A percentile compares a stretch with the other conserved stretches of the same genome.
Evolutionary conservation across 345 rosid species (phyloP).

Genomic region (Salix exigua): DNA sequence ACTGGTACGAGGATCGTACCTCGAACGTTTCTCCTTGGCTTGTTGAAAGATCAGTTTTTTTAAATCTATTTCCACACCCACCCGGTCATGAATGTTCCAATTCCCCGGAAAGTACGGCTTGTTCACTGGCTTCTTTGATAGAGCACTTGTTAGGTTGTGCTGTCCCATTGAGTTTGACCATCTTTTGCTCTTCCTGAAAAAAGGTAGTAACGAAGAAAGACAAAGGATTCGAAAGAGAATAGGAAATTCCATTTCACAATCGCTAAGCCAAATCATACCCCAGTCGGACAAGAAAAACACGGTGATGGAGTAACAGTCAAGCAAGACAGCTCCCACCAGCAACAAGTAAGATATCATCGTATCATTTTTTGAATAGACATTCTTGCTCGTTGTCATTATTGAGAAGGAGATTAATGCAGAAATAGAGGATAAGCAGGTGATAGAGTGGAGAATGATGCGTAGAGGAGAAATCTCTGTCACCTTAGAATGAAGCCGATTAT

Average conservation of each 20-base stretch:
- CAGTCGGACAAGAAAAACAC: constrained; percentile 17
- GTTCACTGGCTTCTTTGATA: background rate
- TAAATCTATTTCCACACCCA: background rate
- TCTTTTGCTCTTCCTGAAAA: background rate
- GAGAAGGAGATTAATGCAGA: constrained; percentile 12
- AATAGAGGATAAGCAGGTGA: background rate
- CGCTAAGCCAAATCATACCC: constrained; percentile 4
- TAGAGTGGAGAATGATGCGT: constrained; percentile 8
- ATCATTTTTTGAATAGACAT: background rate
- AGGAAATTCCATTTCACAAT: background rate
- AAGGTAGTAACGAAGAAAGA: no score
- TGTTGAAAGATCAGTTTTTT: background rate
- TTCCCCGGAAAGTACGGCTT: background rate
- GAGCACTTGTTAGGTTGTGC: background rate
- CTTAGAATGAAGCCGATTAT: constrained; percentile 35
- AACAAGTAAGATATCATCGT: constrained; percentile 4
- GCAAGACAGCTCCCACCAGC: constrained; percentile 11
- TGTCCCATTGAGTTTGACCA: background rate
- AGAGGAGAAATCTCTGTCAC: background rate
- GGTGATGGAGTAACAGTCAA: constrained; percentile 11
- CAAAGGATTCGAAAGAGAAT: no score
- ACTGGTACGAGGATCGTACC: no score
- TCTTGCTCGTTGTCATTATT: background rate
- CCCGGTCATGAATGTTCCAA: no score
- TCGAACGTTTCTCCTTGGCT: background rate